Evolutionary conservation across 2,329 filamentous ascomycete species (phyloP).

Genomic region (Dendryphion nanum): DNA sequence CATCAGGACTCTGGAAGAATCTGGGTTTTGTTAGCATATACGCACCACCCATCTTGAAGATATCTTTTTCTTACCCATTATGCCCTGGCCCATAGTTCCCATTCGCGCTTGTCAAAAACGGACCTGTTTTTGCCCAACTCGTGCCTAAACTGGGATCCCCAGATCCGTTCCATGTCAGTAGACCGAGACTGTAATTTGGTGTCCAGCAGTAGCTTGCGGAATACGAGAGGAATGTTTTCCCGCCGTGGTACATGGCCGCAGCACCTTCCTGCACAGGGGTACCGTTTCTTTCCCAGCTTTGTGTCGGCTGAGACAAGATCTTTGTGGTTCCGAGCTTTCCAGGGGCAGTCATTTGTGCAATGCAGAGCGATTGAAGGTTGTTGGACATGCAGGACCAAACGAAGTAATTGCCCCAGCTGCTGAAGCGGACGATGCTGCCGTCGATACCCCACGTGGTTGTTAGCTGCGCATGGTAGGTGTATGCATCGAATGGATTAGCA

Average conservation of each 20-base stretch:
- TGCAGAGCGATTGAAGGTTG: conserved; percentile 43
- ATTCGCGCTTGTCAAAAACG: conserved; percentile 53
- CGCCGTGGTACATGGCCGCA: conserved; percentile 53
- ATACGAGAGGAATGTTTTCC: conserved; percentile 54
- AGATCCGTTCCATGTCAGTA: conserved; percentile 53
- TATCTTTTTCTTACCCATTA: conserved; percentile 39
- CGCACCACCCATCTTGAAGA: background rate
- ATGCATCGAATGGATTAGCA: conserved; percentile 52
- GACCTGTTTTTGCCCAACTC: conserved; percentile 56
- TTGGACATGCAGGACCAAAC: conserved; percentile 55
- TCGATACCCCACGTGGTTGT: conserved; percentile 36
- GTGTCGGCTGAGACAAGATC: conserved; percentile 53
- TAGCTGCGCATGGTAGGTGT: conserved; percentile 50
- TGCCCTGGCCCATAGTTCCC: conserved; percentile 59
- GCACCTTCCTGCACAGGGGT: conserved; percentile 57
- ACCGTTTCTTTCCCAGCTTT: conserved; percentile 52
- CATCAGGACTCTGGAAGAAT: conserved; percentile 59
- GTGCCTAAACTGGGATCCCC: conserved; percentile 45
- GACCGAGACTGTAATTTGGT: conserved; percentile 52
- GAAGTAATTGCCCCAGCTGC: conserved; percentile 47
- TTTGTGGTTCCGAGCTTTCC: conserved; percentile 46
- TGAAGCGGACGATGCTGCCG: background rate
- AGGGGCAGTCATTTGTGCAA: conserved; percentile 41
- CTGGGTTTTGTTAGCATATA: conserved; percentile 18
- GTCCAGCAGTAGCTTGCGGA: conserved; percentile 60